These are phyloP conservation scores for Phaeoacremonium minimum DNA, from an alignment of 2,329 filamentous ascomycete genomes.

Conservation along the genomic window DNA sequence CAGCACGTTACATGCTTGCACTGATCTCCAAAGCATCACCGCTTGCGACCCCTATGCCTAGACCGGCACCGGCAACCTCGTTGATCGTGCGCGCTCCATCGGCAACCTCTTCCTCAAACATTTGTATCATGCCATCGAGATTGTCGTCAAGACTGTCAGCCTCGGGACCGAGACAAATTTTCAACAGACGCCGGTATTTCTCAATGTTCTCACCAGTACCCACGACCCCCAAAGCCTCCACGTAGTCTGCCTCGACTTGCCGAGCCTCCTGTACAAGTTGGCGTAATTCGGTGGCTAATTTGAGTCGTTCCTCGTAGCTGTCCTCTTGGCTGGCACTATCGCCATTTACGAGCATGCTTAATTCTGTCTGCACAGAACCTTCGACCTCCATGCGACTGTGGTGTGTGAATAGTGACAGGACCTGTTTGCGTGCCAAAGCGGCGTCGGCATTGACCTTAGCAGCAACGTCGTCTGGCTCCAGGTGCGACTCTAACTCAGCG, in stretches of 20 bases:
- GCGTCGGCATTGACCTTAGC: constrained; percentile 47
- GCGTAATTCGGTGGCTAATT: constrained; percentile 54
- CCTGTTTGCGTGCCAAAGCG: constrained; percentile 34
- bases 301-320: constrained; percentile 49
- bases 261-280: constrained; percentile 55
- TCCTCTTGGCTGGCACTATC: constrained; percentile 33
- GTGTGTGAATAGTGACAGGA: constrained; percentile 29
- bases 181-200: constrained; percentile 67
- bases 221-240: constrained; percentile 62
- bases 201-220: constrained; percentile 71
- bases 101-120: constrained; percentile 58
- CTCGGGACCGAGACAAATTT: constrained; percentile 62
- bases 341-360: constrained; percentile 44
- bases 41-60: not conserved
- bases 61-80: not conserved
- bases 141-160: constrained; percentile 67
- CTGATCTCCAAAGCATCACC: not conserved
- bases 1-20: not conserved
- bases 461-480: constrained; percentile 52
- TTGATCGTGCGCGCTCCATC: constrained; percentile 10
- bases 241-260: constrained; percentile 61
- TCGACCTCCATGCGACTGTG: constrained; percentile 51
- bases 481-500: constrained; percentile 47
- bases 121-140: constrained; percentile 54
- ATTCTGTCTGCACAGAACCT: constrained; percentile 44